Percentiles rank a stretch among this genome's conserved stretches.
Conservation (phyloP, 2,329 filamentous ascomycete genomes). For the Fusarium sp. region DNA sequence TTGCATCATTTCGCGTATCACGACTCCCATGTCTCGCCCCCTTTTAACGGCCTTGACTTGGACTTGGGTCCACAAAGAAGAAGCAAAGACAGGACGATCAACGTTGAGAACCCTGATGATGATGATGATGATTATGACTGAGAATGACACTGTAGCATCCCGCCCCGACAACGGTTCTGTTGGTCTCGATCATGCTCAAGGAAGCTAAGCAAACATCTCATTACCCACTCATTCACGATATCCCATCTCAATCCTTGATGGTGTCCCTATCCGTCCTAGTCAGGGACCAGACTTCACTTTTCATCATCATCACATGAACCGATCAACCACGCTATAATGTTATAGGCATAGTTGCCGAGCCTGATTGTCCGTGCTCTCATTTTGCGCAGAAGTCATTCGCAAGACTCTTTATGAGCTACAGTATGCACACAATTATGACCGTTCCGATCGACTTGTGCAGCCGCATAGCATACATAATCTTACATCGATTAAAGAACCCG, state of each 20-base stretch:
- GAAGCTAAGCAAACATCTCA: conserved; percentile 10
- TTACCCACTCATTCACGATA: conserved; percentile 16
- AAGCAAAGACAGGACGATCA: conserved; percentile 7
- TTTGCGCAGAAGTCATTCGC: conserved; percentile 2
- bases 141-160: conserved; percentile 33
- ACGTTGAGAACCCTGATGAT: conserved; percentile 25
- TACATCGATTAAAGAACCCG: not conserved
- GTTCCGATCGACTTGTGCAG: conserved; percentile 8
- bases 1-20: conserved; percentile 41
- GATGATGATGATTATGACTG: conserved; percentile 4
- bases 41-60: conserved; percentile 21
- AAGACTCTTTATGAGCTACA: not conserved
- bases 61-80: not conserved
- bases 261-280: conserved; percentile 31
- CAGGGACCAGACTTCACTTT: conserved; percentile 29
- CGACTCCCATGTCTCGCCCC: conserved; percentile 23
- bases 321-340: conserved; percentile 14
- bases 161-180: conserved; percentile 9
- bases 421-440: conserved; percentile 1
- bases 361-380: conserved; percentile 16
- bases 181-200: conserved; percentile 3
- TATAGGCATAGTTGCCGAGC: conserved; percentile 33
- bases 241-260: conserved; percentile 1
- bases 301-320: conserved; percentile 33
- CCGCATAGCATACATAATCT: not conserved